Percentiles rank a stretch among this genome's conserved stretches.
phyloP scores from a whole-genome alignment of 2,329 filamentous ascomycete genomes.

The Aaosphaeria pasadenensis region DNA sequence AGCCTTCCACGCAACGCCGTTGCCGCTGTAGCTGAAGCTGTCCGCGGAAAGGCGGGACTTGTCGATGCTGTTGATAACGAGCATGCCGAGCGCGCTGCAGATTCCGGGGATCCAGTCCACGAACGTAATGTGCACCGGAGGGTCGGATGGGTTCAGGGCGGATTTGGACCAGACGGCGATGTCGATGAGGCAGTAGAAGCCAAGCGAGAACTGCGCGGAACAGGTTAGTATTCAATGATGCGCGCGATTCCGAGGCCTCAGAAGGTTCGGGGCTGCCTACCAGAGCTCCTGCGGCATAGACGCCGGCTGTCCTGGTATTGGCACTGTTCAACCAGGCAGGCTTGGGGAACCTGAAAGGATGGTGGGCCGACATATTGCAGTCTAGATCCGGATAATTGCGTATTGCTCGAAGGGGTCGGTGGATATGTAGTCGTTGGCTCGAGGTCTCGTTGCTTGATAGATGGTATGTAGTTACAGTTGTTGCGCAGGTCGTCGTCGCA shows the following conservation, averaged over 20 bases:
- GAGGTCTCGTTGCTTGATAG: too few species aligned
- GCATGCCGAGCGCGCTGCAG: conserved; percentile 67
- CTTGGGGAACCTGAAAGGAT: conserved; percentile 66
- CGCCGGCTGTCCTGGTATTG: conserved; percentile 60
- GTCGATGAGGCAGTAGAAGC: conserved; percentile 68
- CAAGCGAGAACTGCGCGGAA: conserved; percentile 59
- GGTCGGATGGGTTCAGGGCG: conserved; percentile 56
- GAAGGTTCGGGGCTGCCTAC: conserved; percentile 42
- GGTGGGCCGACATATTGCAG: conserved; percentile 39
- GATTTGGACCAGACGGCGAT: conserved; percentile 63
- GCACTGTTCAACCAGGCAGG: conserved; percentile 66
- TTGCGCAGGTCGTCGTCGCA: conserved; percentile 1
- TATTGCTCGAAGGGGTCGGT: neutral
- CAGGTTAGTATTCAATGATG: neutral
- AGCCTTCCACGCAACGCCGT: conserved; percentile 69
- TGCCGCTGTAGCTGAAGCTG: conserved; percentile 62
- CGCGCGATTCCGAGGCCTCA: too few species aligned
- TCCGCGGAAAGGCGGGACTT: conserved; percentile 64
- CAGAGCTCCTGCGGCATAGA: conserved; percentile 64
- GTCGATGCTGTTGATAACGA: conserved; percentile 71
- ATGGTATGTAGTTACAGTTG: too few species aligned
- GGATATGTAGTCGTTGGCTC: neutral
- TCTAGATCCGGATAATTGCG: conserved; percentile 1
- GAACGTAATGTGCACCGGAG: conserved; percentile 61
- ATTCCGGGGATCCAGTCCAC: conserved; percentile 71